Evolutionary conservation across 2,329 filamentous ascomycete genomes (phyloP).

Genomic region (Trichoderma aggressivum): DNA sequence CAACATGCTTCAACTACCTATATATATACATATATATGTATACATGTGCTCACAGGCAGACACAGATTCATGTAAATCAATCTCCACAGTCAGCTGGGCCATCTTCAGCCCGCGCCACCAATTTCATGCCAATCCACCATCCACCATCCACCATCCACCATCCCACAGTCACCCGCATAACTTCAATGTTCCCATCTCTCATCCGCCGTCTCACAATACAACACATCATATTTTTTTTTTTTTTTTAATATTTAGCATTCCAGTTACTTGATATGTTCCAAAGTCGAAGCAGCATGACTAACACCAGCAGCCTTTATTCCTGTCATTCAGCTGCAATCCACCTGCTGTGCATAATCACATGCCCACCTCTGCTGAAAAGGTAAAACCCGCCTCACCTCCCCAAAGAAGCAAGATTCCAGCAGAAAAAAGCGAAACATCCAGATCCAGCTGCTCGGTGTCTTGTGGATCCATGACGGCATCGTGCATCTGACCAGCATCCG

Average conservation of each 20-base stretch:
- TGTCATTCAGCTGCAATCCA: background rate
- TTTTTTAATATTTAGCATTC: no score
- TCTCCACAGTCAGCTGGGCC: background rate
- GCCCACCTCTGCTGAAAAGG: background rate
- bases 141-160: no score
- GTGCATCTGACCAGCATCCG: conserved; percentile 6
- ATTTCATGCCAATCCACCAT: no score
- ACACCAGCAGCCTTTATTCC: background rate
- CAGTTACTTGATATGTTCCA: no score
- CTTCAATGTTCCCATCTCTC: background rate
- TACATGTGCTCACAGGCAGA: no score
- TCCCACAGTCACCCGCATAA: background rate
- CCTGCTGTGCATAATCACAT: background rate
- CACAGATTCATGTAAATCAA: background rate
- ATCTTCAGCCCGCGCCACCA: background rate
- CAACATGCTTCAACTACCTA: background rate
- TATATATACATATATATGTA: background rate
- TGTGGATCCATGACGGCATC: conserved; percentile 17
- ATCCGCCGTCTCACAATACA: no score
- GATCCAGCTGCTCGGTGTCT: conserved; percentile 7
- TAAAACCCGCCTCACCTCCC: background rate
- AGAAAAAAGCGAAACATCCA: background rate
- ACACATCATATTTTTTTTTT: no score
- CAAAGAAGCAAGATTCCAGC: background rate
- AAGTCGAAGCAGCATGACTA: background rate